phyloP scores from a whole-genome alignment of 1,139 yeast species.

The Pichia sp. region DNA sequence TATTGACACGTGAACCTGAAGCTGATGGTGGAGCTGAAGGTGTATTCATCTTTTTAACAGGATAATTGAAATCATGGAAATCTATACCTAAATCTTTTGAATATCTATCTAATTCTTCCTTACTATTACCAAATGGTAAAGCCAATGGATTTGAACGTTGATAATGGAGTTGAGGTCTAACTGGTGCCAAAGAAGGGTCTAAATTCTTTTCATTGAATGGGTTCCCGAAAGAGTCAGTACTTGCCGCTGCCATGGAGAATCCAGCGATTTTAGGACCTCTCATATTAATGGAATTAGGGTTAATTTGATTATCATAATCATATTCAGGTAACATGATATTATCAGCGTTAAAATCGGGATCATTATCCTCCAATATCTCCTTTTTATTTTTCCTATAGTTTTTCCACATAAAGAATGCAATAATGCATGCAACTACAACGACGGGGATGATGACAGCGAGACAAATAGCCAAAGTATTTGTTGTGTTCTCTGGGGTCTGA shows the following conservation, averaged over 20 bases:
- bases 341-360: slow-evolving; percentile 76
- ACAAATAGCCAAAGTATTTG: slow-evolving; percentile 43
- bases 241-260: neutral
- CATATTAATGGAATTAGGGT: neutral
- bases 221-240: slow-evolving; percentile 7
- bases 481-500: slow-evolving; percentile 33
- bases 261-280: too few relatives aligned
- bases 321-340: slow-evolving; percentile 66
- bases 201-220: slow-evolving; percentile 8
- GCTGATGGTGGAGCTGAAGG: too few relatives aligned
- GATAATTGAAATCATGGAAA: slow-evolving; percentile 15
- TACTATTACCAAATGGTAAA: slow-evolving; percentile 13
- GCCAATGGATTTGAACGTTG: slow-evolving; percentile 3
- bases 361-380: slow-evolving; percentile 52
- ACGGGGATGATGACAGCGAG: slow-evolving; percentile 64
- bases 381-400: slow-evolving; percentile 55
- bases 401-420: slow-evolving; percentile 45
- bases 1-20: slow-evolving; percentile 4
- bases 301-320: slow-evolving; percentile 38
- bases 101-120: slow-evolving; percentile 16
- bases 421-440: slow-evolving; percentile 39
- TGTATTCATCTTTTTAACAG: slow-evolving; percentile 14
- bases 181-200: slow-evolving; percentile 7
- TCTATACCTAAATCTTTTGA: slow-evolving; percentile 14
- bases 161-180: slow-evolving; percentile 1